Conservation (phyloP, 306 rosid genomes). For the Pyrus pyrifolia region DNA sequence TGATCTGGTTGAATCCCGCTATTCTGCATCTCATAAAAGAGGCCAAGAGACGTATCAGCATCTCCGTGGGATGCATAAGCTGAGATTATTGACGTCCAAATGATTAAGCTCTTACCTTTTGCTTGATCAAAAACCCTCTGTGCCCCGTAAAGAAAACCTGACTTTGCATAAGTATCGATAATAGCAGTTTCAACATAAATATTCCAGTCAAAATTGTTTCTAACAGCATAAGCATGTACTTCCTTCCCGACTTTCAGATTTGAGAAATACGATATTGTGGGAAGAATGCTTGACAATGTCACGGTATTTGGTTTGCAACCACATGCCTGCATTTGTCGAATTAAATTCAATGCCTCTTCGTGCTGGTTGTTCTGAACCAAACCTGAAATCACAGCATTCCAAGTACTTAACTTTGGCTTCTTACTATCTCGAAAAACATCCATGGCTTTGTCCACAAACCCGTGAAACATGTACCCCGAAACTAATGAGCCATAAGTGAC, state of each 20-base stretch:
- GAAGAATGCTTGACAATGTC: slow-evolving; percentile 67
- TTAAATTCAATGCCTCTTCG: slow-evolving; percentile 40
- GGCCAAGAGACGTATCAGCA: slow-evolving; percentile 43
- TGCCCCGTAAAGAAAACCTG: slow-evolving; percentile 64
- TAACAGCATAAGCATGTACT: slow-evolving; percentile 64
- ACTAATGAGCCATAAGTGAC: slow-evolving; percentile 57
- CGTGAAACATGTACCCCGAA: slow-evolving; percentile 68
- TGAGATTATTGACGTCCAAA: slow-evolving; percentile 79
- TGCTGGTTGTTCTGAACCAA: slow-evolving; percentile 63
- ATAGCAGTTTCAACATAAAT: slow-evolving; percentile 62
- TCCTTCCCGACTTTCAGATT: slow-evolving; percentile 68
- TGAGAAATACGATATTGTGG: slow-evolving; percentile 44
- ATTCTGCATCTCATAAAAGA: slow-evolving; percentile 51
- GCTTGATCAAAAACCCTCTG: slow-evolving; percentile 45
- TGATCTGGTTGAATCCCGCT: slow-evolving; percentile 66
- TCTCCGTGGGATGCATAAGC: slow-evolving; percentile 77
- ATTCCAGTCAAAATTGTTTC: slow-evolving; percentile 45
- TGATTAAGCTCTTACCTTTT: slow-evolving; percentile 43
- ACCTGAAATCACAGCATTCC: slow-evolving; percentile 79
- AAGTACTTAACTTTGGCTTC: slow-evolving; percentile 41
- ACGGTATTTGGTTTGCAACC: slow-evolving; percentile 59
- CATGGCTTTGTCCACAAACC: slow-evolving; percentile 63
- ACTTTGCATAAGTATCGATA: slow-evolving; percentile 64
- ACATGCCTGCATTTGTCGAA: slow-evolving; percentile 46
- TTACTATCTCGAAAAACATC: slow-evolving; percentile 40